Evolutionary conservation across 306 rosid genomes (phyloP), one percentile per base, ranked within the genome.

Genomic region (Cicer arietinum): DNA sequence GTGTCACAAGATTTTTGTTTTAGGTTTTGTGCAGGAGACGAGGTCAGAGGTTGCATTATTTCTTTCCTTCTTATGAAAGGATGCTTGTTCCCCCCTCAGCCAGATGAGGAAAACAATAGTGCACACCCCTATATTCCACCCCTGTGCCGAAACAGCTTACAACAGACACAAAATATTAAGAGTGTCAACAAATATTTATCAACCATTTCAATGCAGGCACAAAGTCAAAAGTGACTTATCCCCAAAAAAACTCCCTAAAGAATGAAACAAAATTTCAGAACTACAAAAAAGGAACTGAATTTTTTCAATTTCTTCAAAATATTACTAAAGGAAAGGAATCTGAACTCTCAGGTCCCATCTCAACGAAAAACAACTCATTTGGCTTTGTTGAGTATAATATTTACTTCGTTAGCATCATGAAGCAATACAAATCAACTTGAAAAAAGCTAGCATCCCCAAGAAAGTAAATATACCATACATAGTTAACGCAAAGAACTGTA

Each of bases 301-400:
- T 11, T 44, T 22, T 22, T 69, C 35, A 69, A 77, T 17, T 10
- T 10, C 22, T 67, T 77, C 50, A 76, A n/a, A 76, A 54, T 22
- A 53, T 54, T 67, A 56, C 16, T 67, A 44, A 35, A 16, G 20
- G 74, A 44, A 35, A 16, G 20, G 41, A 43, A 67, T 47, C 47
- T 67, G 25, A 30, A 12, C 75, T 56, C 41, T n/a, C 40, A 43
- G 14, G 10, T 56, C 30, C 35, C 25, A 8, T 22, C 12, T 60
- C 11, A 44, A 22, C 8, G n/a, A 20, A 8, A 22, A 44, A 4
- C 11, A 58, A 43, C 10, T 57, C 59, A 59, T 9, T 46, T 73
- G 50, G 37, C 47, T 22, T 45, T 46, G 14, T 7, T 45, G 46
- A 45, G 10, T 7, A 61, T n/a, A 11, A 30, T 59, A 30, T 30